Evolutionary conservation across 2,329 filamentous ascomycete species (phyloP), one percentile per base, ranked within the genome.

Genomic region (Beauveria caledonica): DNA sequence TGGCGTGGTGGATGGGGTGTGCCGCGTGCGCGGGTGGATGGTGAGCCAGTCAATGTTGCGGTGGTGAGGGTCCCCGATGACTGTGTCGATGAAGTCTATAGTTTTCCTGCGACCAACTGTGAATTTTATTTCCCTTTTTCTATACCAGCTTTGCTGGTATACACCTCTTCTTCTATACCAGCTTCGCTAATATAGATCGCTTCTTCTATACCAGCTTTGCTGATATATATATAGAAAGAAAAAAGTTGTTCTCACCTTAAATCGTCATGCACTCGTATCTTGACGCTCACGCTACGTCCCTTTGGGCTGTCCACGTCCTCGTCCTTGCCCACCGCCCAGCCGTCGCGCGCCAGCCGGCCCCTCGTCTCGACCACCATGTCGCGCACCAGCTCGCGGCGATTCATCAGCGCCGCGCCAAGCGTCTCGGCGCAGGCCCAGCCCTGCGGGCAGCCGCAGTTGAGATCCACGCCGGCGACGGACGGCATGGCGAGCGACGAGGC

Each of bases 401-500:
- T 78, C 86, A 89, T 89, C 39, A 90, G 74, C n/a, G 84, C 84
- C 5, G 86, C 87, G 5, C 87, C 87, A 3, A 90, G 77, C 1
- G 78, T 83, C 70, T 86, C 84, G 46, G 85, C 82, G 66, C 87
- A 87, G 0, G 87, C 86, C 87, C 87, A 89, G 6, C 82, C 82
- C 71, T 90, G 87, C 8, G 87, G 87, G 67, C 87, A 90, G 11
- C 87, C 87, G 70, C 87, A 90, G 73, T 89, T 89, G 45, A 89
- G 76, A 66, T 89, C 85, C 3, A 89, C 80, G 63, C 87, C 87
- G 66, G 80, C 80, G 57, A 83, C 81, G 68, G 76, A 83, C 2
- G 86, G 86, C 0, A 79, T 81, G 2, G 84, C 83, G 52, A 89
- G 78, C 23, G 80, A 77, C 0, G 86, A 80, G 11, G 86, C 85